Conservation (phyloP, 805 yeast species). For the Metschnikowia koreensis region DNA sequence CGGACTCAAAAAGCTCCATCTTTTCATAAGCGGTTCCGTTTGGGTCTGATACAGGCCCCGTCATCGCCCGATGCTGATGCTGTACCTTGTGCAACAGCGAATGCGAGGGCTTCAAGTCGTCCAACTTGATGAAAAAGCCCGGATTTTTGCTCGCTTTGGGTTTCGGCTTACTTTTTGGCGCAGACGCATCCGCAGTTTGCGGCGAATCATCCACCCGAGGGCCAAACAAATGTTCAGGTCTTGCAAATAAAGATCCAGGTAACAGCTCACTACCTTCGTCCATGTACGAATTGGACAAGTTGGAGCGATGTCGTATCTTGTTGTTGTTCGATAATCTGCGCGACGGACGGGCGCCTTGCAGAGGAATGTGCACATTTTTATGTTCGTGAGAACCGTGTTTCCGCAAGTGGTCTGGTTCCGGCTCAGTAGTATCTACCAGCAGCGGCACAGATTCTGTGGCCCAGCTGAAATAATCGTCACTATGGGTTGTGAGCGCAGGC, state of each 20-base stretch:
- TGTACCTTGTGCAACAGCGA: slow-evolving; percentile 11
- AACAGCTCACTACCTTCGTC: slow-evolving; percentile 4
- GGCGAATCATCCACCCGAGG: not conserved
- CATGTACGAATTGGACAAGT: slow-evolving; percentile 11
- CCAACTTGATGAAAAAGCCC: slow-evolving; percentile 27
- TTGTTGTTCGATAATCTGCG: slow-evolving; percentile 5
- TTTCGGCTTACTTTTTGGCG: slow-evolving; percentile 1
- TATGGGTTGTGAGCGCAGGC: slow-evolving; percentile 13
- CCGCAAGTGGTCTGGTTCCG: not conserved
- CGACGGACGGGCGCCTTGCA: slow-evolving; percentile 1
- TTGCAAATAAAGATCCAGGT: slow-evolving; percentile 2
- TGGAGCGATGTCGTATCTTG: slow-evolving; percentile 14
- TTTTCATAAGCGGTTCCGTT: slow-evolving; percentile 1
- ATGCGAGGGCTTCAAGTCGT: slow-evolving; percentile 17
- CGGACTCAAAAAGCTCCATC: slow-evolving; percentile 9
- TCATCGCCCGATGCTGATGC: slow-evolving; percentile 14
- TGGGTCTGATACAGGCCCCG: slow-evolving; percentile 20
- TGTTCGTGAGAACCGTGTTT: not conserved
- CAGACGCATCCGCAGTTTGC: not conserved
- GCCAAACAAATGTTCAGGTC: not conserved
- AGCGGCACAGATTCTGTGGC: not conserved
- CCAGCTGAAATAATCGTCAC: slow-evolving; percentile 16
- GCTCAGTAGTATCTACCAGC: not conserved
- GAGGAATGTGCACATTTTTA: slow-evolving; percentile 3
- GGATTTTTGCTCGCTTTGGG: slow-evolving; percentile 21